Base-by-base conservation (phyloP, 2,329 filamentous ascomycete species). In the Penicillium sp. region DNA sequence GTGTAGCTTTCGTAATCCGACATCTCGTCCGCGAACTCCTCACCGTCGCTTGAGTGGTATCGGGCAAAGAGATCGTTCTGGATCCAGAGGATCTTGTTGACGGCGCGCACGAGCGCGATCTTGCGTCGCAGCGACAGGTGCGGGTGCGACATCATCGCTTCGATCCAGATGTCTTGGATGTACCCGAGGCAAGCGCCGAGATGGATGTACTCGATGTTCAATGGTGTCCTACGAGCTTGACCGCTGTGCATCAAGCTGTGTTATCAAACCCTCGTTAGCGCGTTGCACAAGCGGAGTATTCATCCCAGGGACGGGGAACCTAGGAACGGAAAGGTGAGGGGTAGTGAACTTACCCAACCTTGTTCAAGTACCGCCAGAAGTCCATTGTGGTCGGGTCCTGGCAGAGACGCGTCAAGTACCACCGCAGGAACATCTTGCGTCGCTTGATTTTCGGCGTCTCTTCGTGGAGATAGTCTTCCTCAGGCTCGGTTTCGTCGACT, bases 21-120 rank as follows among this genome's bases (percentile, higher is more conserved):
- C 57, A 76, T 75, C 49, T 75, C 70, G 4, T 79, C 76, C 25
- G 68, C 73, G 58, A 74, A 81, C 71, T 90, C 88, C 35, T 86
- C 82, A 47, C 86, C 86, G 61, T 89, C 86, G 33, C 82, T 79
- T 35, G 89, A 83, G 65, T 91, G 89, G 87, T 88, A 92, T 71
- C 88, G 89, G n/a, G 89, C 88, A 71, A 93, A 89, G 30, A 93
- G 79, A 71, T 93, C 89, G 69, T 93, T 93, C 73, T 93, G 90
- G 62, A 93, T 91, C 89, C 89, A 93, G 61, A 93, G 87, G 26
- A 93, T 86, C 72, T 94, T 93, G 59, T 85, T 85, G 22, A 93
- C 78, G 0, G 90, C 89, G 69, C 88, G 89, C 44, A 92, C 81
- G 5, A 93, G 80, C 22, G 84, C 86, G 17, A 88, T 86, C 75